These are phyloP conservation scores for Fusarium penzigii DNA, from an alignment of 2,329 filamentous ascomycete genomes.

Conservation along the genomic window DNA sequence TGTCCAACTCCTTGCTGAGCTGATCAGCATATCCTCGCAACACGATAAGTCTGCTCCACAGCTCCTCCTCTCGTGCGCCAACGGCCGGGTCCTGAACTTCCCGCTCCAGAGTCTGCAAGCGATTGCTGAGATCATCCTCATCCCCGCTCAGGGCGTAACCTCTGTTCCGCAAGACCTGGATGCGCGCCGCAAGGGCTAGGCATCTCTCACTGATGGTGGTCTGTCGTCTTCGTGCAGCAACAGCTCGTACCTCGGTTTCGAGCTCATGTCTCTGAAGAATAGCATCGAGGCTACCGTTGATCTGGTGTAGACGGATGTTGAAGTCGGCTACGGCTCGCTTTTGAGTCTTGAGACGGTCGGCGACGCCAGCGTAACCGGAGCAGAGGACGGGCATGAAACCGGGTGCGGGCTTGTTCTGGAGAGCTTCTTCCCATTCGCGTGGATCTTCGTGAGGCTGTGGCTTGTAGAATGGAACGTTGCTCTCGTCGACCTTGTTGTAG, in stretches of 20 bases:
- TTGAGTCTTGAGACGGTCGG: conserved; percentile 72
- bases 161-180: conserved; percentile 77
- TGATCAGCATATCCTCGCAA: conserved; percentile 72
- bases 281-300: conserved; percentile 72
- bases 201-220: conserved; percentile 72
- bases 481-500: conserved; percentile 80
- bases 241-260: conserved; percentile 70
- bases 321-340: conserved; percentile 68
- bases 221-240: conserved; percentile 73
- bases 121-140: conserved; percentile 76
- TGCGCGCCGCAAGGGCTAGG: conserved; percentile 73
- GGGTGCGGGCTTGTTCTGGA: conserved; percentile 74
- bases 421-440: conserved; percentile 80
- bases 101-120: conserved; percentile 68
- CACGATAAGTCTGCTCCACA: conserved; percentile 80
- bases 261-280: conserved; percentile 78
- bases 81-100: conserved; percentile 73
- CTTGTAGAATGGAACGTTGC: conserved; percentile 74
- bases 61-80: conserved; percentile 75
- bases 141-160: conserved; percentile 79
- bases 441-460: conserved; percentile 71
- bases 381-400: conserved; percentile 77
- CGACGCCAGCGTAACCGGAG: conserved; percentile 71
- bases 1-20: conserved; percentile 73
- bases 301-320: conserved; percentile 73